phyloP scores from a whole-genome alignment of 148 eudicot genomes.

The Camellia sinensis region DNA sequence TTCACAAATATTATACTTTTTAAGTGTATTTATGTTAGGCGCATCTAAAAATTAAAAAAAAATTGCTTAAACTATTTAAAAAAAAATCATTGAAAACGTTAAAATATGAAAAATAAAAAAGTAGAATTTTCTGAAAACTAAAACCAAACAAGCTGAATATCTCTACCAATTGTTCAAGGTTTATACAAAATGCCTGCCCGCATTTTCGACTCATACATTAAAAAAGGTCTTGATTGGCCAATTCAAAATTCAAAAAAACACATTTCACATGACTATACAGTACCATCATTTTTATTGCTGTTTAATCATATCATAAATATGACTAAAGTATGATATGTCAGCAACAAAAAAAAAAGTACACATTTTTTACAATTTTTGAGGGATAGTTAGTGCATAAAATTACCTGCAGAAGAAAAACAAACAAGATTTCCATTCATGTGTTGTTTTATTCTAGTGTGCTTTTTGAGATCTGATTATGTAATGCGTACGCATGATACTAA shows the following conservation, averaged over 20 bases:
- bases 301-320: not conserved
- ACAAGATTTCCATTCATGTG: not conserved
- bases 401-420: not conserved
- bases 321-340: not conserved
- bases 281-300: not conserved
- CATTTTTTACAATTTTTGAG: not conserved
- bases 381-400: not conserved
- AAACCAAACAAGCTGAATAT: no score
- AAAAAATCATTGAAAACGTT: no score
- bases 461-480: not conserved
- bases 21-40: no score
- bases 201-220: not conserved
- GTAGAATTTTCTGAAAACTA: no score
- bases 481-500: not conserved
- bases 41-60: no score
- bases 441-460: not conserved
- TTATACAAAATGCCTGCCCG: not conserved
- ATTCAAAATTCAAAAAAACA: no score
- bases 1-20: no score
- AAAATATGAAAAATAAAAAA: no score
- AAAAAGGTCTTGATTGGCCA: not conserved
- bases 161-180: not conserved
- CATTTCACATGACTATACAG: not conserved
- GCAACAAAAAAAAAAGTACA: not conserved
- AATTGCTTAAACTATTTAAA: no score